Base-by-base conservation (phyloP, 23 red algal genomes). In the Cyanidioschyzon merolae region DNA sequence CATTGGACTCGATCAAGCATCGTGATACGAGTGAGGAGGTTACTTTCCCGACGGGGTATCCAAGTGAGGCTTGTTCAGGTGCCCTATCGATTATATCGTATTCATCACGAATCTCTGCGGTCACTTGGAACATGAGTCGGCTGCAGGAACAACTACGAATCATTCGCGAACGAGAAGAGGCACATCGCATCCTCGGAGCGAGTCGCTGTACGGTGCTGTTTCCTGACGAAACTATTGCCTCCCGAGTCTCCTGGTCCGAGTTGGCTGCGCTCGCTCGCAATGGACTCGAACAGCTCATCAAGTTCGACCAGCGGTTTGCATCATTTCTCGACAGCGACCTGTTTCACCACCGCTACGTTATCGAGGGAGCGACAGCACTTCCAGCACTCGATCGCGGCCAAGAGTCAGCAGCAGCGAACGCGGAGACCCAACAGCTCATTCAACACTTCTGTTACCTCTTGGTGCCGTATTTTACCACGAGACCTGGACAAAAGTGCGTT, bases 401-500 rank as follows among this genome's bases (percentile, higher is more conserved):
- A 7, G 12, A 71, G 16, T 27, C 63, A 3, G 7, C 12, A 35
- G 63, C 63, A 27, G 74, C 31, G 34, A 18, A 39, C 34, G 74
- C 74, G 74, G 37, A 76, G 74, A 74, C 25, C 12, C 37, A 17
- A 15, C 7, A 3, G 12, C 67, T 37, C 37, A 37, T 76, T 24
- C 74, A 39, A 17, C 36, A 37, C 31, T 76, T 76, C 38, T 76
- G 74, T 50, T 39, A 15, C 1, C 21, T 76, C 21, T 37, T 76
- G 34, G 39, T 39, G 39, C 74, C 74, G 37, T 25, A 41, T 50
- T 76, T 76, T 39, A 15, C 39, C 31, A 25, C 39, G 74, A 35
- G 38, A 39, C 74, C 74, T 35, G 74, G 31, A 39, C 74, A 76
- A 25, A 76, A 76, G 31, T 76, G 74, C 26, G 12, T 76, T 2